These are phyloP conservation scores for Penicillium cosmopolitanum DNA, from an alignment of 495 filamentous ascomycete genomes.

Conservation along the genomic window DNA sequence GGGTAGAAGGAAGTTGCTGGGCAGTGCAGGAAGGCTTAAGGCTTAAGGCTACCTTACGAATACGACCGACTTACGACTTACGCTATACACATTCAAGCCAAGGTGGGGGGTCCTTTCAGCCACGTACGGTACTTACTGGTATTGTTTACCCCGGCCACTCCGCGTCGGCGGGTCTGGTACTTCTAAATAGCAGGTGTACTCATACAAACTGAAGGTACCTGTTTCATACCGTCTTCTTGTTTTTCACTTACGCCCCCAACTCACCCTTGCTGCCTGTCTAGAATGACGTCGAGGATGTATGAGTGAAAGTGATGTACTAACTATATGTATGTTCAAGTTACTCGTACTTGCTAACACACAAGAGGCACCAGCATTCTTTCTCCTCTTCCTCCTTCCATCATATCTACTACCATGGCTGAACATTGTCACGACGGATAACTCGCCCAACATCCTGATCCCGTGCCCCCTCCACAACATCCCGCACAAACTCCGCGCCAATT, in stretches of 20 bases:
- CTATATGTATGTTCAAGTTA: no score
- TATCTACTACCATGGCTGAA: constrained; percentile 53
- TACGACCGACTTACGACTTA: background rate
- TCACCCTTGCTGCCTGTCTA: background rate
- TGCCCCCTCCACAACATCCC: constrained; percentile 49
- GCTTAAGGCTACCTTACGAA: no score
- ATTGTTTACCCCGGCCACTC: constrained; percentile 2
- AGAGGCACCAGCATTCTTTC: background rate
- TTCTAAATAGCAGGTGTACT: background rate
- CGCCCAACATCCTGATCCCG: constrained; percentile 53
- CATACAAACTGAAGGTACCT: background rate
- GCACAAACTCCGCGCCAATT: constrained; percentile 47
- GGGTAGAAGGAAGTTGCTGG: constrained; percentile 15
- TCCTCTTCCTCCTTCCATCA: background rate
- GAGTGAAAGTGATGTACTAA: no score
- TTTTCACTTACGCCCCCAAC: background rate
- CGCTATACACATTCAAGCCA: background rate
- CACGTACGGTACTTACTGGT: constrained; percentile 1
- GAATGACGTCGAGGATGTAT: no score
- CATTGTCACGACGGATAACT: constrained; percentile 34
- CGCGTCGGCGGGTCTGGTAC: background rate
- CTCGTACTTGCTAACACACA: background rate
- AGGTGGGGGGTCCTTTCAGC: constrained; percentile 10
- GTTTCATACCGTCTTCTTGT: background rate
- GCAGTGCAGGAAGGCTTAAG: constrained; percentile 16